phyloP scores from a whole-genome alignment of 2,329 filamentous ascomycete species.

The Verticillium longisporum region DNA sequence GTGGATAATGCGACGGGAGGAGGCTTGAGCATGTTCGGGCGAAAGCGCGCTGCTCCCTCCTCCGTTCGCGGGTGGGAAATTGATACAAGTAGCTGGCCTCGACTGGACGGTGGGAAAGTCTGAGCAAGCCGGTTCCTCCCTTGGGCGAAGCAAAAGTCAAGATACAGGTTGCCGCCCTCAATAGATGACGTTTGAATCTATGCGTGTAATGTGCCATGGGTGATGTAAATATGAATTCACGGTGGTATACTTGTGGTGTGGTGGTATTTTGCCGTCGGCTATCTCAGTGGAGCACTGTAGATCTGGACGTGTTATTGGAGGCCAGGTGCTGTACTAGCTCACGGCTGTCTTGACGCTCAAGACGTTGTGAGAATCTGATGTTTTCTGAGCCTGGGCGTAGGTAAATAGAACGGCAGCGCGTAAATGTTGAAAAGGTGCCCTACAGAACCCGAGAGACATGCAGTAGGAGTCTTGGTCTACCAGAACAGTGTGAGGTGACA shows the following conservation, averaged over 20 bases:
- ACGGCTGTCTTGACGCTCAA: too few species aligned
- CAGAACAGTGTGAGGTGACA: too few species aligned
- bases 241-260: neutral
- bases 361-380: too few species aligned
- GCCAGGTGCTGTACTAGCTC: too few species aligned
- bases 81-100: slow-evolving; percentile 12
- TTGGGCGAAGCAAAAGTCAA: slow-evolving; percentile 10
- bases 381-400: too few species aligned
- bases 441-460: too few species aligned
- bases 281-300: neutral
- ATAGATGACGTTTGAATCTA: slow-evolving; percentile 51
- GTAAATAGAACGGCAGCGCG: too few species aligned
- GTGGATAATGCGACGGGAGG: slow-evolving; percentile 1
- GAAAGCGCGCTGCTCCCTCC: neutral
- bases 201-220: slow-evolving; percentile 17
- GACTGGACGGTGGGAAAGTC: slow-evolving; percentile 19
- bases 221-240: neutral
- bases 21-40: neutral
- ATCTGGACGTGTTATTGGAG: neutral
- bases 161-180: slow-evolving; percentile 3
- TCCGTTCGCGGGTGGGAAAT: slow-evolving; percentile 7
- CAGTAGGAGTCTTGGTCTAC: too few species aligned
- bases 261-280: neutral
- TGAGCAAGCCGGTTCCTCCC: slow-evolving; percentile 23
- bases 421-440: too few species aligned